These are phyloP conservation scores for Tetraselmis striata DNA, from an alignment of 139 green algal genomes.

Conservation along the genomic window DNA sequence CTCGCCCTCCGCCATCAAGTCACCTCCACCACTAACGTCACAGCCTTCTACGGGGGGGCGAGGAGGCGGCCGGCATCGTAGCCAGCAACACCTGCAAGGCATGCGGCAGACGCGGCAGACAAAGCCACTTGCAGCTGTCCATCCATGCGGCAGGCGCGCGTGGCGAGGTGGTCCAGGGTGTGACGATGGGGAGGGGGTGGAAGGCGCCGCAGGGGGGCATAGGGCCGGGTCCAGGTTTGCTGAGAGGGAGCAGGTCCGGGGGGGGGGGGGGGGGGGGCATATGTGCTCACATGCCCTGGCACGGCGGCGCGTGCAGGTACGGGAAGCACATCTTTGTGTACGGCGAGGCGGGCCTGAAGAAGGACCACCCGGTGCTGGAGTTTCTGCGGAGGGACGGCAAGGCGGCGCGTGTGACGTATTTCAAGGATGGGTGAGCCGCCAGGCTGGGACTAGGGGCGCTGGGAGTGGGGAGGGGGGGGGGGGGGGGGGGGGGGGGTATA, in stretches of 20 bases:
- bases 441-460: too few species aligned
- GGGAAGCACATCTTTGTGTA: conserved; percentile 59
- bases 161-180: too few species aligned
- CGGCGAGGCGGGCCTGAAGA: conserved; percentile 44
- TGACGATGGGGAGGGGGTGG: conserved; percentile 13
- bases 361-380: conserved; percentile 53
- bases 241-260: neutral
- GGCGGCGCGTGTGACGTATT: conserved; percentile 34
- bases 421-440: conserved; percentile 37
- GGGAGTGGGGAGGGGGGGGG: too few species aligned
- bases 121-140: conserved; percentile 12
- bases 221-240: neutral
- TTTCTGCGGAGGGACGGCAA: conserved; percentile 49
- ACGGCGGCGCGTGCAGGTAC: conserved; percentile 39
- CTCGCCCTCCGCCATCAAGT: conserved; percentile 6
- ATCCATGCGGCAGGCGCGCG: too few species aligned
- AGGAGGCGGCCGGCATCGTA: too few species aligned
- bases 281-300: neutral
- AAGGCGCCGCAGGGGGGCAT: neutral
- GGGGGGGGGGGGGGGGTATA: too few species aligned
- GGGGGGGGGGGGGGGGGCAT: neutral
- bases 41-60: too few species aligned
- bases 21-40: too few species aligned
- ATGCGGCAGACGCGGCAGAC: conserved; percentile 22
- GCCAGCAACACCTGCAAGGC: too few species aligned